These are phyloP conservation scores for Nemania sp. DNA, from an alignment of 2,329 filamentous ascomycete genomes.

Conservation along the genomic window DNA sequence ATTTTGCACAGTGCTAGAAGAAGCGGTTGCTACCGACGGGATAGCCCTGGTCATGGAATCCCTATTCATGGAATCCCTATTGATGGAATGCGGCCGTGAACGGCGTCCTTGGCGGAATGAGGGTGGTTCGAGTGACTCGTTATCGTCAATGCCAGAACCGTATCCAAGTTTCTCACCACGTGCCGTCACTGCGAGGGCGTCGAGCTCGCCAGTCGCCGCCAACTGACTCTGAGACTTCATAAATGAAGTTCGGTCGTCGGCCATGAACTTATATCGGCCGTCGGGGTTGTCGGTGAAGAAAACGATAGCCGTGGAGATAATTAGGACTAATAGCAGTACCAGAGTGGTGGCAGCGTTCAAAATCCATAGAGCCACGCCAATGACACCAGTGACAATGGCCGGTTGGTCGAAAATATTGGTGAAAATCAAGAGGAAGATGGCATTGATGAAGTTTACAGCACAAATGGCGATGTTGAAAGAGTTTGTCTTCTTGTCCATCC, in stretches of 20 bases:
- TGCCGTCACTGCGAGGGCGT: constrained; percentile 86
- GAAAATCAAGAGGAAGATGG: constrained; percentile 88
- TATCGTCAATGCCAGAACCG: constrained; percentile 65
- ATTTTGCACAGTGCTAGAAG: constrained; percentile 33
- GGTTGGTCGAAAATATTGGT: constrained; percentile 85
- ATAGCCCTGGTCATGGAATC: neutral
- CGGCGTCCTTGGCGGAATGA: constrained; percentile 54
- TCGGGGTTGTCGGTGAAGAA: constrained; percentile 93
- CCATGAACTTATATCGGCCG: constrained; percentile 93
- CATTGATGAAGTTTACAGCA: constrained; percentile 87
- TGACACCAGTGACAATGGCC: constrained; percentile 79
- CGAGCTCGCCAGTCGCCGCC: constrained; percentile 77
- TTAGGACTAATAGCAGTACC: constrained; percentile 80
- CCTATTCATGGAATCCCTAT: neutral
- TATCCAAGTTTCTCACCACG: constrained; percentile 74
- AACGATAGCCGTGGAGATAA: constrained; percentile 72
- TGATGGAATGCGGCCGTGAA: constrained; percentile 31
- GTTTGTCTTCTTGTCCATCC: constrained; percentile 99
- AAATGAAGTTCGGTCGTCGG: constrained; percentile 92
- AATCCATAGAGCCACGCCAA: constrained; percentile 88
- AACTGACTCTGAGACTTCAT: constrained; percentile 94
- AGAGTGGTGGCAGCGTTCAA: constrained; percentile 83
- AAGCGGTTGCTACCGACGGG: constrained; percentile 24
- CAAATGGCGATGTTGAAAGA: constrained; percentile 94
- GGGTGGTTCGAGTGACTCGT: constrained; percentile 67